phyloP scores from a whole-genome alignment of 352 stramenopile species.

The Phytophthora meadii region DNA sequence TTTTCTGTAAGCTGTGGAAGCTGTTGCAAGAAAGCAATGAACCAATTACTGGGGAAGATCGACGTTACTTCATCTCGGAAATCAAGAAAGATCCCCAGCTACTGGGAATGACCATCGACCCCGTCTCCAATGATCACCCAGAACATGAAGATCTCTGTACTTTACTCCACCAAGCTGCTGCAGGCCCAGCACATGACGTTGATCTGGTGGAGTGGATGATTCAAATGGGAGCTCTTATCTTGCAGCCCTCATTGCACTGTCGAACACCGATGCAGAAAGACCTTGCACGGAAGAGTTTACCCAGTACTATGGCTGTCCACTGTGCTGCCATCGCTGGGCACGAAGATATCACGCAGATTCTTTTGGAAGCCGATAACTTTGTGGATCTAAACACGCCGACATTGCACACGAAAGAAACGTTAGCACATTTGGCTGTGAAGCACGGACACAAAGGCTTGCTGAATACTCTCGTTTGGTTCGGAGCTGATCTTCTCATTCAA shows the following conservation, averaged over 20 bases:
- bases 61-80: conserved; percentile 6
- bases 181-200: conserved; percentile 33
- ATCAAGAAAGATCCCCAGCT: conserved; percentile 27
- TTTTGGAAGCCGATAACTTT: conserved; percentile 36
- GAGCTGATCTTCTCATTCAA: conserved; percentile 22
- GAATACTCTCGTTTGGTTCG: conserved; percentile 12
- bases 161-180: conserved; percentile 40
- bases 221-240: conserved; percentile 36
- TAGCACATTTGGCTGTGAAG: conserved; percentile 35
- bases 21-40: conserved; percentile 16
- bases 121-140: neutral
- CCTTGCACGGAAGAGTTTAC: neutral
- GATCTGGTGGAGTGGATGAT: conserved; percentile 48
- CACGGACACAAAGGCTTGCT: conserved; percentile 18
- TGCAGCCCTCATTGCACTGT: conserved; percentile 25
- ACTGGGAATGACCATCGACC: conserved; percentile 5
- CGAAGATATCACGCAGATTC: conserved; percentile 26
- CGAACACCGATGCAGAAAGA: conserved; percentile 10
- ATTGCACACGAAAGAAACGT: conserved; percentile 30
- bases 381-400: conserved; percentile 34
- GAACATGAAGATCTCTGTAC: conserved; percentile 16
- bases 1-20: conserved; percentile 22
- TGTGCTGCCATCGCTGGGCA: conserved; percentile 25
- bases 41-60: conserved; percentile 7
- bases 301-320: conserved; percentile 29